Evolutionary conservation across 768 basidiomycete species (phyloP), one percentile per base, ranked within the genome.

Genomic region (Mycena venus): DNA sequence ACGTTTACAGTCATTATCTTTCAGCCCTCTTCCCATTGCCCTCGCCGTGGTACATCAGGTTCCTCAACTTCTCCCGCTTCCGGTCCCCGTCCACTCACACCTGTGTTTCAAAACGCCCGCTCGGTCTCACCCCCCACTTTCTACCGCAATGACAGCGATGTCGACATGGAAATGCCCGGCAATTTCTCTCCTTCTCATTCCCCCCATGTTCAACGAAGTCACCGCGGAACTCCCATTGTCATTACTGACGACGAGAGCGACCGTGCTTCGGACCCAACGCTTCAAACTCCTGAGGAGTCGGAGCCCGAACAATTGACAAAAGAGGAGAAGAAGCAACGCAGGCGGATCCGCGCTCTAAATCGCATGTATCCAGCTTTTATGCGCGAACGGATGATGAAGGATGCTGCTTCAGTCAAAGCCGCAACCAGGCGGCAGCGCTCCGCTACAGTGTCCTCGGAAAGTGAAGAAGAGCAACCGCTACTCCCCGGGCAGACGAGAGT

Each of bases 311-410:
- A 29, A 32, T 40, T 73, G 63, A 62, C 75, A 12, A 68, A 40
- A 51, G 59, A 44, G n/a, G 75, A 76, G 64, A 67, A 53, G 31
- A 73, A 73, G 63, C 56, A 86, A 36, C 81, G 81, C 63, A 86
- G 83, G 78, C 77, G 80, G 34, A 62, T 84, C 34, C 87, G 85
- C 40, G 85, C 78, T 6, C 82, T 91, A 21, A 78, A 72, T 42
- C 87, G 84, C 19, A 88, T 93, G 88, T 83, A 91, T 83, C 92
- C 92, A 5, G 84, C 84, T 14, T 86, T 86, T 60, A 88, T 92
- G 88, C 80, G 90, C 56, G 79, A 85, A 19, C 80, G 79, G 55
- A 80, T 86, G 67, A 68, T 83, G 67, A 74, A 79, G 49, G 79
- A 77, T 42, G 65, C 68, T 4, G 51, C 68, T 58, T 63, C 74